phyloP scores from a whole-genome alignment of 2,329 filamentous ascomycete species.

The Fusarium agapanthi region DNA sequence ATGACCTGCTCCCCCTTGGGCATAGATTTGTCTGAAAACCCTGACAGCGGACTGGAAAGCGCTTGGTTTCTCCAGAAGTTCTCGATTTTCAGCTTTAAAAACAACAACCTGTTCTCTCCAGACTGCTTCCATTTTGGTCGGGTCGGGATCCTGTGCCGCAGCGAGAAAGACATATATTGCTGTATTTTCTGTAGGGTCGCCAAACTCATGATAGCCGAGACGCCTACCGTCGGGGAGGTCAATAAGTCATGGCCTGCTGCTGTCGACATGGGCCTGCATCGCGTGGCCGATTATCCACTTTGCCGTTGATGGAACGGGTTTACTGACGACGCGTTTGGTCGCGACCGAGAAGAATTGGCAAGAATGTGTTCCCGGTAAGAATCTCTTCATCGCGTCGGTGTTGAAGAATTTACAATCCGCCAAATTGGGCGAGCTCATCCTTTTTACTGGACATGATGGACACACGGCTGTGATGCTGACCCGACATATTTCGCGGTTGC shows the following conservation, averaged over 20 bases:
- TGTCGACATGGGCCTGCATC: neutral
- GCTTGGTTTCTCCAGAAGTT: neutral
- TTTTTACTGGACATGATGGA: neutral
- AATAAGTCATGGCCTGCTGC: neutral
- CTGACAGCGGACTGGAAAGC: neutral
- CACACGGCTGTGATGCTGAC: neutral
- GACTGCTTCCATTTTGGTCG: neutral
- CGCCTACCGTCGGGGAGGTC: neutral
- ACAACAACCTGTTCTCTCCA: neutral
- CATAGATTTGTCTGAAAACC: neutral
- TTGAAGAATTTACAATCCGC: neutral
- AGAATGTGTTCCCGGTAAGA: neutral
- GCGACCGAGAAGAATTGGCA: neutral
- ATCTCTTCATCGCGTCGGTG: neutral
- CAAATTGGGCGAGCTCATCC: neutral
- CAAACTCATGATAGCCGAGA: conserved; percentile 11
- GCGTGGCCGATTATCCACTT: no score
- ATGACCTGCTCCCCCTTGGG: neutral
- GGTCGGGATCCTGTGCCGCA: neutral
- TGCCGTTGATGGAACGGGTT: neutral
- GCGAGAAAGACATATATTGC: neutral
- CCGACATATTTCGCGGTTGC: no score
- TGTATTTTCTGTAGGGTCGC: neutral
- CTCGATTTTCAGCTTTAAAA: neutral
- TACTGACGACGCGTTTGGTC: neutral